A percentile compares a stretch with the other conserved stretches of the same genome.
phyloP scores from a whole-genome alignment of 345 rosid genomes.

The Turnera subulata region DNA sequence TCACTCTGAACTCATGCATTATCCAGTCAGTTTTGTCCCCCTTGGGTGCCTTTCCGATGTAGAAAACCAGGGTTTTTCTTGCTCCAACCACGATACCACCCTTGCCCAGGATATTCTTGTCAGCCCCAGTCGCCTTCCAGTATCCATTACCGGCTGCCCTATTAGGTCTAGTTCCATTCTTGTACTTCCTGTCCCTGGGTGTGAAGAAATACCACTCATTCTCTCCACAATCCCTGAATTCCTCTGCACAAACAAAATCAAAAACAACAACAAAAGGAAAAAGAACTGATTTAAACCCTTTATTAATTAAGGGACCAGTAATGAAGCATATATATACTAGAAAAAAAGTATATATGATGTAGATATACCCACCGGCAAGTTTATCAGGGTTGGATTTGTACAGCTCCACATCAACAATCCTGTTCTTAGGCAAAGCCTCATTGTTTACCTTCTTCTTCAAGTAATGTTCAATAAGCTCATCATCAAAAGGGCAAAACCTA shows the following conservation, averaged over 20 bases:
- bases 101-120: background rate
- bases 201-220: conserved; percentile 22
- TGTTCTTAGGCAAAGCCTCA: background rate
- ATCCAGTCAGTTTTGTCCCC: conserved; percentile 28
- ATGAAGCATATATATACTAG: background rate
- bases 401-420: conserved; percentile 2
- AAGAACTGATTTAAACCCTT: no score
- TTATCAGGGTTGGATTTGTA: conserved; percentile 8
- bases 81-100: background rate
- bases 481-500: conserved; percentile 7
- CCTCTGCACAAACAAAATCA: background rate
- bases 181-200: conserved; percentile 19
- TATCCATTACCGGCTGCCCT: conserved; percentile 16
- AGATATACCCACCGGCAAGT: background rate
- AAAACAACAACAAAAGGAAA: background rate
- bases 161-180: conserved; percentile 15
- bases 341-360: background rate
- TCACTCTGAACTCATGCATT: conserved; percentile 22
- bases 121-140: conserved; percentile 27
- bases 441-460: background rate
- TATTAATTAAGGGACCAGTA: background rate
- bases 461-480: conserved; percentile 12
- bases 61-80: conserved; percentile 15
- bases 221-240: background rate
- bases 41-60: conserved; percentile 10